phyloP scores from a whole-genome alignment of 2,329 filamentous ascomycete species.

The Xylaria sp. region DNA sequence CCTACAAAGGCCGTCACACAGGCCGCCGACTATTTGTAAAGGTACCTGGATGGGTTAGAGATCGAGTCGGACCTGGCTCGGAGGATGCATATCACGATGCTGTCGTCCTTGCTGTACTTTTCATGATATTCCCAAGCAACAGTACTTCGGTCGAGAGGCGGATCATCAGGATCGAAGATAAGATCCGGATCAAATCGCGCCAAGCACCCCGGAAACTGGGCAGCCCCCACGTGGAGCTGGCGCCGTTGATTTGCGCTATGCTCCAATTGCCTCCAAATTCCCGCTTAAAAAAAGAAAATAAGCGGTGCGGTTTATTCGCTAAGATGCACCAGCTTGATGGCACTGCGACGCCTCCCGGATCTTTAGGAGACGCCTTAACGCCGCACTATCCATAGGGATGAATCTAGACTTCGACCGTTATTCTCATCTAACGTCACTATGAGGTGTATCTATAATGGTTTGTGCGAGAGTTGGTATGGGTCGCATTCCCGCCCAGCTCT shows the following conservation, averaged over 20 bases:
- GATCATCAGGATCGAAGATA: conserved; percentile 24
- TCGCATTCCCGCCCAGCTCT: conserved; percentile 15
- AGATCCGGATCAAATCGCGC: conserved; percentile 31
- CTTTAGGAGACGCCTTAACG: conserved; percentile 20
- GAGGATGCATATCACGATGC: conserved; percentile 22
- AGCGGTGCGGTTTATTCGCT: conserved; percentile 14
- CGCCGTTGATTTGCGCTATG: conserved; percentile 17
- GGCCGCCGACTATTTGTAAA: conserved; percentile 7
- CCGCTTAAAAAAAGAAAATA: conserved; percentile 32
- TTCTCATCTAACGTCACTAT: conserved; percentile 22
- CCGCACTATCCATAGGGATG: conserved; percentile 11
- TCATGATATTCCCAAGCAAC: not conserved
- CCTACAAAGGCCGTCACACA: conserved; percentile 22
- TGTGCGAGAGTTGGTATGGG: conserved; percentile 16
- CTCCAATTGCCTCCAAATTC: conserved; percentile 11
- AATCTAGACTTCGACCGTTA: conserved; percentile 10
- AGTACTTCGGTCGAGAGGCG: conserved; percentile 21
- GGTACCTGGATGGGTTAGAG: conserved; percentile 24
- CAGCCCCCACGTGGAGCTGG: conserved; percentile 33
- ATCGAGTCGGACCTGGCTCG: conserved; percentile 11
- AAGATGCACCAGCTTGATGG: conserved; percentile 23
- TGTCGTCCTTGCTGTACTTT: conserved; percentile 8
- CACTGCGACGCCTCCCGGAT: conserved; percentile 25
- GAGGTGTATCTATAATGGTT: conserved; percentile 18
- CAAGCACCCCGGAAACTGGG: conserved; percentile 31